Base-by-base conservation (phyloP, 257 asterid species). In the Fraxinus anomala region DNA sequence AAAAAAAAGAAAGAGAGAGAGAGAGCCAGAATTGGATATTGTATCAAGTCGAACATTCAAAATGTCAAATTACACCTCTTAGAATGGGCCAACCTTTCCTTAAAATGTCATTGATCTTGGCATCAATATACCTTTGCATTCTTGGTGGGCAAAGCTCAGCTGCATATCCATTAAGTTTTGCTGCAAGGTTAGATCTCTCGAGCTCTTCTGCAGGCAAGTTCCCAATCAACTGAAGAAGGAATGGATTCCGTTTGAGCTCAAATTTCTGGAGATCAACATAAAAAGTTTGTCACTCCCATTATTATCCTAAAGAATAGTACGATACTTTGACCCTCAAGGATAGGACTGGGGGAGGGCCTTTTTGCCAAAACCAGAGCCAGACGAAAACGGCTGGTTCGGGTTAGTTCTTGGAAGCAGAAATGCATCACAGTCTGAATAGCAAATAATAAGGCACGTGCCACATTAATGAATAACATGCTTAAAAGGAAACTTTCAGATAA, bases 81-180 rank as follows among this genome's bases (percentile, higher is more conserved):
- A 96, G 83, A 79, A 96, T 82, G 28, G 99, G 99, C 99, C 99
- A 96, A 70, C 97, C 98, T 86, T 86, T 96, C 76, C 89, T 83
- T 42, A 89, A 70, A 36, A 96, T 93, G 74, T 91, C 97, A 6
- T 83, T 86, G 79, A 96, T 87, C 85, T 83, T 96, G 70, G 89
- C 88, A 84, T 93, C 96, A 69, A 93, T 90, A 79, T 83, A 89
- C 87, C 80, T 87, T 84, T 93, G 98, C 73, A 76, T 84, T 85
- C 83, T 83, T 23, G 88, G 82, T 21, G 98, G 97, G 86, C 99
- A 96, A 71, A 95, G 96, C 83, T 90, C 97, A 40, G 99, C 96
- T 59, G 98, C 97, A 80, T 90, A 95, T 68, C 98, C 93, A 59
- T 96, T 96, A 30, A 96, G 87, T 85, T 86, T 93, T 73, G 98